A percentile compares a stretch with the other conserved stretches of the same genome.
These are phyloP conservation scores for Botrytis byssoidea DNA, from an alignment of 2,329 filamentous ascomycete genomes.

Conservation along the genomic window DNA sequence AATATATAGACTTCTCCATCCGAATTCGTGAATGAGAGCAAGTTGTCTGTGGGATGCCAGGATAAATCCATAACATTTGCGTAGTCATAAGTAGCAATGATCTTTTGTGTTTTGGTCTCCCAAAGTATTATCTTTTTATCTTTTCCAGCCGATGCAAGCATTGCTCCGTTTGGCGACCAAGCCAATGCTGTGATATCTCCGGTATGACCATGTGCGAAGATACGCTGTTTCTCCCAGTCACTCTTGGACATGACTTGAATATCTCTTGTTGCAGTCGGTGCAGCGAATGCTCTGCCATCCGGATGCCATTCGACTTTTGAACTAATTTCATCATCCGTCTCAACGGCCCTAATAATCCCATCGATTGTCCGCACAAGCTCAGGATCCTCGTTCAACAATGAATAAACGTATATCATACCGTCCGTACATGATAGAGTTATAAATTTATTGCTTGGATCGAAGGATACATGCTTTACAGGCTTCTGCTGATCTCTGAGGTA, in stretches of 20 bases:
- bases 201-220: conserved; percentile 76
- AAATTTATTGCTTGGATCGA: conserved; percentile 75
- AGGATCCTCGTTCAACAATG: conserved; percentile 72
- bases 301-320: conserved; percentile 86
- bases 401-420: conserved; percentile 88
- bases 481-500: conserved; percentile 80
- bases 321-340: conserved; percentile 73
- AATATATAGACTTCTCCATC: conserved; percentile 94
- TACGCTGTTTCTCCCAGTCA: conserved; percentile 84
- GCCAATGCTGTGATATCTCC: conserved; percentile 82
- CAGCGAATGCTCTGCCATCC: conserved; percentile 86
- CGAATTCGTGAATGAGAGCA: conserved; percentile 85
- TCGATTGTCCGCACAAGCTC: conserved; percentile 81
- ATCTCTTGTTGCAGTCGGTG: conserved; percentile 77
- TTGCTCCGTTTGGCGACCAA: conserved; percentile 92
- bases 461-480: conserved; percentile 87
- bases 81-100: conserved; percentile 76
- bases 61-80: conserved; percentile 79
- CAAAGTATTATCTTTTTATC: conserved; percentile 75
- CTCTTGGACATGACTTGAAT: conserved; percentile 83
- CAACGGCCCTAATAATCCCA: conserved; percentile 76
- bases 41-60: conserved; percentile 90
- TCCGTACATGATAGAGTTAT: conserved; percentile 84
- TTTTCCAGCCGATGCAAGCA: conserved; percentile 70
- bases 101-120: conserved; percentile 84